These are phyloP conservation scores for Tetrastigma voinierianum DNA, from an alignment of 164 flowering plant genomes.

Conservation along the genomic window DNA sequence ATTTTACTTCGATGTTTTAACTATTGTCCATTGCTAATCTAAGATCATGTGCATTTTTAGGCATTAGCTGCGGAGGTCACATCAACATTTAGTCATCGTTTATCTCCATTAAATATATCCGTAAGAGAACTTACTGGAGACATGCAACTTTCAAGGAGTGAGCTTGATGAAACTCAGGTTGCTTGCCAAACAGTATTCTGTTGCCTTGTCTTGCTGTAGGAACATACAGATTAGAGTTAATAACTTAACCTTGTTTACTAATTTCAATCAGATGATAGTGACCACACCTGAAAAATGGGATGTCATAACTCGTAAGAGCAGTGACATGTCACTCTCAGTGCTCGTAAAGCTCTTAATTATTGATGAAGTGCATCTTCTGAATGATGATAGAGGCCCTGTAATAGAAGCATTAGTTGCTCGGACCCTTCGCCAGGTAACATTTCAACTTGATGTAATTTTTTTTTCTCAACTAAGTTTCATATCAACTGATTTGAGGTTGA, in stretches of 20 bases:
- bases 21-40: conserved; percentile 7
- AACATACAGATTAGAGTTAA: conserved; percentile 7
- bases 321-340: conserved; percentile 98
- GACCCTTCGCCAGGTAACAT: conserved; percentile 89
- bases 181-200: neutral
- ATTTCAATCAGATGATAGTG: conserved; percentile 84
- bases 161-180: conserved; percentile 97
- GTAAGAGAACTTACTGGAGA: conserved; percentile 99
- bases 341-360: conserved; percentile 93
- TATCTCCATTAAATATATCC: conserved; percentile 78
- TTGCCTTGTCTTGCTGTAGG: conserved; percentile 4
- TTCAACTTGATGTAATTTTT: conserved; percentile 4
- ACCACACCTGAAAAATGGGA: conserved; percentile 99
- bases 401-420: conserved; percentile 98
- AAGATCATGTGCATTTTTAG: conserved; percentile 28
- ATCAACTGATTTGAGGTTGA: neutral
- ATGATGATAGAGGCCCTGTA: conserved; percentile 99
- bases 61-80: conserved; percentile 99
- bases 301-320: conserved; percentile 98
- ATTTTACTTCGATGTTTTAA: neutral
- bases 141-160: conserved; percentile 97
- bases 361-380: conserved; percentile 97
- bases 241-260: neutral
- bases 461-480: neutral
- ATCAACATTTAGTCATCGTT: conserved; percentile 81